Evolutionary conservation across 2,329 filamentous ascomycete species (phyloP).

Genomic region (Penicillium sp.): DNA sequence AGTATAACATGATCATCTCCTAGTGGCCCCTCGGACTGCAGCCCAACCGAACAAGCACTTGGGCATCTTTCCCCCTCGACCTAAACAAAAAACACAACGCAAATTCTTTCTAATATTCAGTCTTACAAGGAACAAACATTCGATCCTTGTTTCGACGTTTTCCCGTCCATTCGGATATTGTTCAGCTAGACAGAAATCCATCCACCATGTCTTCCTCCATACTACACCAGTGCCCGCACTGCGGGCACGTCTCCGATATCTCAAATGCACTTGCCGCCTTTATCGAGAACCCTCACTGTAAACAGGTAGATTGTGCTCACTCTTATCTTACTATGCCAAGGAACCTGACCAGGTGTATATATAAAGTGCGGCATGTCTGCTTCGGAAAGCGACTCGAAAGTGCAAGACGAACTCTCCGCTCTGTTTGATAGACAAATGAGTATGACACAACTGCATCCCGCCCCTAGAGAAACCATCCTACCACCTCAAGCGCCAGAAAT

Average conservation of each 20-base stretch:
- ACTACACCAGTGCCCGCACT: slow-evolving; percentile 40
- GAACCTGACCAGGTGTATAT: slow-evolving; percentile 17
- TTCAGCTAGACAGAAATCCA: not conserved
- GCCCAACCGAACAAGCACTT: slow-evolving; percentile 18
- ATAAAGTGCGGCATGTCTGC: slow-evolving; percentile 44
- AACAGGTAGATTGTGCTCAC: slow-evolving; percentile 36
- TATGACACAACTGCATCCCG: slow-evolving; percentile 45
- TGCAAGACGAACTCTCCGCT: slow-evolving; percentile 76
- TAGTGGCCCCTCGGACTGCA: slow-evolving; percentile 6
- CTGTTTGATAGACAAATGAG: slow-evolving; percentile 76
- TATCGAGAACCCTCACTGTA: slow-evolving; percentile 40
- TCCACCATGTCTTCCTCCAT: slow-evolving; percentile 37
- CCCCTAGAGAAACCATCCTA: slow-evolving; percentile 35
- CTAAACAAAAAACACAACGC: not conserved
- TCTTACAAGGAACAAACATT: not conserved
- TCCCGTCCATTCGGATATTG: not conserved
- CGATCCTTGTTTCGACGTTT: not conserved
- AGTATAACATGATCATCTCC: not conserved
- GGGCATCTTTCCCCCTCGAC: slow-evolving; percentile 13
- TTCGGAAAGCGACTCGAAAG: slow-evolving; percentile 54
- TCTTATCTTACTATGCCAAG: slow-evolving; percentile 18
- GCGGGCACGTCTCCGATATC: slow-evolving; percentile 39
- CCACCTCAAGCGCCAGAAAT: slow-evolving; percentile 48
- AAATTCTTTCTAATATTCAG: not conserved
- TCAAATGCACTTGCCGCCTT: slow-evolving; percentile 36